phyloP scores from a whole-genome alignment of 1,284 basidiomycete species.

The Polyporus tsugae region DNA sequence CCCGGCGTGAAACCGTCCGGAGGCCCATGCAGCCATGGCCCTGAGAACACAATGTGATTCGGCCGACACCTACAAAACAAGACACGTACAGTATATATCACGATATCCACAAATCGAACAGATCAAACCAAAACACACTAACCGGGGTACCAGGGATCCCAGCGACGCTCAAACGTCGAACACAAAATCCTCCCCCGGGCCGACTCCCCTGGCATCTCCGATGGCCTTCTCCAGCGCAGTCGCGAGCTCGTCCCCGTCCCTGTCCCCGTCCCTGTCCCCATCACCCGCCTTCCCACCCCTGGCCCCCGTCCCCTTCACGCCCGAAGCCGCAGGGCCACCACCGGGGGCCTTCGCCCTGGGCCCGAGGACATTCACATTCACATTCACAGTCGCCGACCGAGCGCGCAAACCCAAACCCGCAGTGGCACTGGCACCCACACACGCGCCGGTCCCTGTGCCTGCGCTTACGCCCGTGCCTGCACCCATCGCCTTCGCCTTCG shows the following conservation, averaged over 20 bases:
- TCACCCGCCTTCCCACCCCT: background rate
- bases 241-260: constrained; percentile 19
- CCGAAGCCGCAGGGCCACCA: background rate
- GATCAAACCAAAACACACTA: background rate
- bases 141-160: too few species aligned
- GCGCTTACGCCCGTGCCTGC: background rate
- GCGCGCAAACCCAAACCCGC: background rate
- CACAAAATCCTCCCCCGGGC: constrained; percentile 22
- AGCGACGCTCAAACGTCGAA: constrained; percentile 20
- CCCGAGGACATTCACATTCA: constrained; percentile 2
- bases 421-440: too few species aligned
- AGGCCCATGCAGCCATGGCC: too few species aligned
- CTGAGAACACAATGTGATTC: too few species aligned
- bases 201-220: background rate
- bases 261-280: background rate
- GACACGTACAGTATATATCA: too few species aligned
- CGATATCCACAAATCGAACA: background rate
- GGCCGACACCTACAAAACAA: too few species aligned
- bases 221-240: constrained; percentile 15
- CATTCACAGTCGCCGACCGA: constrained; percentile 19
- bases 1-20: too few species aligned
- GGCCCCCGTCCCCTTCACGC: background rate
- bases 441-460: background rate
- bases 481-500: background rate
- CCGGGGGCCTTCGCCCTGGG: background rate